Evolutionary conservation across 345 rosid species (phyloP).

Genomic region (Euclidium syriacum): DNA sequence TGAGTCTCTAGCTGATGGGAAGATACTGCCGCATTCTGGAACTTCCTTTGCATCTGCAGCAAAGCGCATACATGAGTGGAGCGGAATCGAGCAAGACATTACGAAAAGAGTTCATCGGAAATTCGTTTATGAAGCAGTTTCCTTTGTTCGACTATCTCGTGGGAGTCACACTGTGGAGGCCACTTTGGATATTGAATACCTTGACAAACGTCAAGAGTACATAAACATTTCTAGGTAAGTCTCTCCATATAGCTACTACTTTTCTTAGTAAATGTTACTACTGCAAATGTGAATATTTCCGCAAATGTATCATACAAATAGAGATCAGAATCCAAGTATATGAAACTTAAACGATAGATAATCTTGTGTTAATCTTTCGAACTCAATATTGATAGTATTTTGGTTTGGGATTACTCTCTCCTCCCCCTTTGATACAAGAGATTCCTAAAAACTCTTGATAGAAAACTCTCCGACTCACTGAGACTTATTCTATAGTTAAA

Average conservation of each 20-base stretch:
- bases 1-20: constrained; percentile 74
- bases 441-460: no score
- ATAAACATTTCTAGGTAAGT: constrained; percentile 71
- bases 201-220: constrained; percentile 67
- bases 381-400: no score
- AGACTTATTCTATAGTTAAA: no score
- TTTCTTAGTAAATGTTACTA: no score
- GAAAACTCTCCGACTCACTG: no score
- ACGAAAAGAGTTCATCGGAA: constrained; percentile 71
- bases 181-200: constrained; percentile 70
- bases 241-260: neutral
- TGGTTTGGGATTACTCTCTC: no score
- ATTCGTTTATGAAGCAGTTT: constrained; percentile 61
- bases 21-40: constrained; percentile 64
- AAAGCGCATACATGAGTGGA: constrained; percentile 83
- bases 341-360: no score
- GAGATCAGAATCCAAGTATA: no score
- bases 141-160: constrained; percentile 73
- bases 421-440: no score
- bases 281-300: no score
- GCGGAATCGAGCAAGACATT: constrained; percentile 87
- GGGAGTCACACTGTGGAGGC: constrained; percentile 54
- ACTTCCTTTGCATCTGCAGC: constrained; percentile 71
- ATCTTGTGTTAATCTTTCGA: no score
- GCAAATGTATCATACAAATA: no score